Conservation (phyloP, 768 basidiomycete genomes). For the Leucocoprinus sp. region DNA sequence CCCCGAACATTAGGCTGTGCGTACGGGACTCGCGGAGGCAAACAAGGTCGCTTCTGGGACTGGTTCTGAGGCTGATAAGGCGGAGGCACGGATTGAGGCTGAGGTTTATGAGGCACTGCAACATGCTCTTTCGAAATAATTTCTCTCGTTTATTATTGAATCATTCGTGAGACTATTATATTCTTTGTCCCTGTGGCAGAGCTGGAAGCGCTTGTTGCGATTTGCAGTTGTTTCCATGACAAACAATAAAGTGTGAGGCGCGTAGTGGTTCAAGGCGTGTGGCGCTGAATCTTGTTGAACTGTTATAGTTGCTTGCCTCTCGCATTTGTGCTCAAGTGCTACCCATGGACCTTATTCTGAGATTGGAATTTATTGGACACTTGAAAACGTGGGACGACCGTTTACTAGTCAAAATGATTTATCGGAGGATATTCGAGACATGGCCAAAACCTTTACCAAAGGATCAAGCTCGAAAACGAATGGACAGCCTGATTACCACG, state of each 20-base stretch:
- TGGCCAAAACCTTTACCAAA: too few species aligned
- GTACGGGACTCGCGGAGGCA: constrained; percentile 84
- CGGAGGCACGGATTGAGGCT: constrained; percentile 88
- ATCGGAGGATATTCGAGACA: too few species aligned
- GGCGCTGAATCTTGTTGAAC: neutral
- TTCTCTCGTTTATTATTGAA: constrained; percentile 9
- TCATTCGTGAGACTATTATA: neutral
- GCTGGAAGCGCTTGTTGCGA: neutral
- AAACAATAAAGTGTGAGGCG: neutral
- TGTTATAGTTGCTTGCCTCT: neutral
- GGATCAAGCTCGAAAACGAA: too few species aligned
- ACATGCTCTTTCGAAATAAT: constrained; percentile 56
- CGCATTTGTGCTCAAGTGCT: neutral
- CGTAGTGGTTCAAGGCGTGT: too few species aligned
- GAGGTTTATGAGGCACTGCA: constrained; percentile 97
- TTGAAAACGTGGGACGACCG: constrained; percentile 4
- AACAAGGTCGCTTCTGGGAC: constrained; percentile 70
- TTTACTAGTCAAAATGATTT: neutral
- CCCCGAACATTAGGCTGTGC: constrained; percentile 61
- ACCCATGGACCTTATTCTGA: neutral
- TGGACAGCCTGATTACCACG: too few species aligned
- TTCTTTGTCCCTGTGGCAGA: neutral
- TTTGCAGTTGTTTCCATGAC: neutral
- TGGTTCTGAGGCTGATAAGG: constrained; percentile 89
- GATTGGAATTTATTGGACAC: neutral